Evolutionary conservation across 176 grass and related monocot genomes (phyloP), one percentile per base, ranked within the genome.

Genomic region (Hyparrhenia diplandra): DNA sequence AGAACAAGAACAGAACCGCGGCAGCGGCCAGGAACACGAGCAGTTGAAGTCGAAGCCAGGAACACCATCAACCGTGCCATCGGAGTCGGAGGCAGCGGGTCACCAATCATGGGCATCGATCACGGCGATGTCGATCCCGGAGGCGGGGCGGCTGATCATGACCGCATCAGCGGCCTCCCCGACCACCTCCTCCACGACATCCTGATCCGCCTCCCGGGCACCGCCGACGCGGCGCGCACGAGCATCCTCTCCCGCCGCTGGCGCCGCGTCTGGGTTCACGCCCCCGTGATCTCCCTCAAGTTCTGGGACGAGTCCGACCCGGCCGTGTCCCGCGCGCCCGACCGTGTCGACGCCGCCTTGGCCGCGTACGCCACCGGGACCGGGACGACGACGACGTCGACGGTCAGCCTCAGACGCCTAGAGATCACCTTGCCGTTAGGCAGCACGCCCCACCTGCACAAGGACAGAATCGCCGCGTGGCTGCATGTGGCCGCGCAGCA

Each of bases 201-300:
- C 80, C 79, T 82, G 49, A 3, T 10, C 36, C 25, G 5, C 12
- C 52, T 82, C 1, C 37, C 1, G 5, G 21, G 25, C 67, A 59
- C 79, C 16, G 12, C 18, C 25, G 23, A 40, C 17, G 54, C 39
- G 5, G 54, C 54, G 55, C 54, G 68, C 18, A 82, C 80, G 1
- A 73, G 80, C 80, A 3, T 47, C 68, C 80, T 82, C 36, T 82
- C 80, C 27, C 37, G 68, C 8, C 80, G 67, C 18, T 73, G 80
- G 80, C 52, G 67, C 39, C 68, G 7, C 39, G 39, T 82, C 68
- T 73, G 68, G 80, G 10, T 1, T 24, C 25, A 24, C 10, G 6
- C 72, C 68, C 80, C 80, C 1, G n/a, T 45, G 18, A 69, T 82
- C 12, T 24, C n/a, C n/a, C n/a, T n/a, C n/a, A n/a, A n/a, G n/a